Conservation (phyloP, 108 stramenopile species). For the Skeletonema tropicum region DNA sequence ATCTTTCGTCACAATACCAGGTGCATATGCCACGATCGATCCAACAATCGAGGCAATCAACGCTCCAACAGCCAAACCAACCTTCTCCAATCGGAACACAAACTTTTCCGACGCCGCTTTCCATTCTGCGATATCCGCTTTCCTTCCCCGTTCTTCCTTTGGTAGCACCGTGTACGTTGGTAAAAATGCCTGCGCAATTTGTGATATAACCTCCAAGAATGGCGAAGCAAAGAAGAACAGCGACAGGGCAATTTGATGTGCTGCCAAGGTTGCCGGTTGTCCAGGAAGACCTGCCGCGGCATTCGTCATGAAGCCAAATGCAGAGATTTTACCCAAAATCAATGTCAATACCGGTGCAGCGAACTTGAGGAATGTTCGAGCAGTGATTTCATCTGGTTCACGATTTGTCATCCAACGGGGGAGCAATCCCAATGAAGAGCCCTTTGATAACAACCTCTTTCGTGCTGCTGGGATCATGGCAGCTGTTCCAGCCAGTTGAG, state of each 20-base stretch:
- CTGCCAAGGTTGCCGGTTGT: slow-evolving; percentile 78
- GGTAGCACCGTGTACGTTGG: slow-evolving; percentile 50
- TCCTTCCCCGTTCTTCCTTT: slow-evolving; percentile 16
- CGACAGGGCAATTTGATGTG: slow-evolving; percentile 85
- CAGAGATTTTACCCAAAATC: slow-evolving; percentile 84
- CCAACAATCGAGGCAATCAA: slow-evolving; percentile 69
- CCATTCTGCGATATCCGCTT: slow-evolving; percentile 55
- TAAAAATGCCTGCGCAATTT: slow-evolving; percentile 84
- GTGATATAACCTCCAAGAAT: slow-evolving; percentile 87
- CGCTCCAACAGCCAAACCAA: slow-evolving; percentile 63
- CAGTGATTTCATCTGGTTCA: slow-evolving; percentile 44
- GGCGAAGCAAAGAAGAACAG: slow-evolving; percentile 86
- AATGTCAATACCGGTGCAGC: slow-evolving; percentile 86
- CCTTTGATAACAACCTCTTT: slow-evolving; percentile 42
- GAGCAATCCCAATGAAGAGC: slow-evolving; percentile 33
- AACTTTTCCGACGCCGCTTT: slow-evolving; percentile 43
- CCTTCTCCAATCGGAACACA: slow-evolving; percentile 53
- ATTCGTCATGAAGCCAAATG: slow-evolving; percentile 91
- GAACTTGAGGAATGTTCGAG: slow-evolving; percentile 71
- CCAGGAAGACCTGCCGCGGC: slow-evolving; percentile 83
- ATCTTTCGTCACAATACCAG: slow-evolving; percentile 72
- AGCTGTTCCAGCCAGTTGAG: slow-evolving; percentile 75
- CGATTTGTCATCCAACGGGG: slow-evolving; percentile 28
- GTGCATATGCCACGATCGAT: slow-evolving; percentile 69
- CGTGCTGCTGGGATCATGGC: slow-evolving; percentile 74